Evolutionary conservation across 352 stramenopile species (phyloP), one percentile per base, ranked within the genome.

Genomic region (Paralagenidium karlingii): DNA sequence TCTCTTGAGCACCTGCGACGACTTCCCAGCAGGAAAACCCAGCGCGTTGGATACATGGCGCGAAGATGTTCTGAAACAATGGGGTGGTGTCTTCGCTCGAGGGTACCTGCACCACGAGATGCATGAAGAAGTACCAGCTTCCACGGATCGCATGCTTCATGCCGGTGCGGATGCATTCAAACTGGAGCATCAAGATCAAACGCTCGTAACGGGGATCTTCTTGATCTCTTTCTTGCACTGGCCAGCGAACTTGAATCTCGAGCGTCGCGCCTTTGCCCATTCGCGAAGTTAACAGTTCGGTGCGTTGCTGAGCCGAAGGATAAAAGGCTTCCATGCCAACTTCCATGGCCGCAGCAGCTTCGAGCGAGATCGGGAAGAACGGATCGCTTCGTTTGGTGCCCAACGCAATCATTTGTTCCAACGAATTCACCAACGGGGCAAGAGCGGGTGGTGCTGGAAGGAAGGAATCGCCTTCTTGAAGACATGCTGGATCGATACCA

Each of bases 261-360:
- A 92, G 51, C 9, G 74, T 92, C 26, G 79, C 73, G 21, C 79
- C 76, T 16, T 71, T 81, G 16, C 76, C 79, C 79, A 92, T 92
- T 10, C 77, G 69, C 8, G 67, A 82, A 26, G 76, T 80, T 32
- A 92, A 40, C 18, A 92, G 57, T 51, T 80, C 68, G 2, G 79
- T 92, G 24, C 79, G 68, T 33, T 89, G 75, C 16, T 90, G 58
- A n/a, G 76, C 58, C 18, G 76, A 90, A 22, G 79, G 76, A 38
- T 92, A 86, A 46, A 92, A 90, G 0, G 68, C 76, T 55, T 92
- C 79, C 39, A 86, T 86, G 15, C 79, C 79, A 25, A 89, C 76
- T 46, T 92, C 79, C 22, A 92, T 70, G 0, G 74, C 74, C 15
- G 71, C 79, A 5, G 79, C 79, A 32, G 79, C 79, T 52, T 92